These are phyloP conservation scores for Aeminium ludgeri DNA, from an alignment of 495 filamentous ascomycete species.

Conservation along the genomic window DNA sequence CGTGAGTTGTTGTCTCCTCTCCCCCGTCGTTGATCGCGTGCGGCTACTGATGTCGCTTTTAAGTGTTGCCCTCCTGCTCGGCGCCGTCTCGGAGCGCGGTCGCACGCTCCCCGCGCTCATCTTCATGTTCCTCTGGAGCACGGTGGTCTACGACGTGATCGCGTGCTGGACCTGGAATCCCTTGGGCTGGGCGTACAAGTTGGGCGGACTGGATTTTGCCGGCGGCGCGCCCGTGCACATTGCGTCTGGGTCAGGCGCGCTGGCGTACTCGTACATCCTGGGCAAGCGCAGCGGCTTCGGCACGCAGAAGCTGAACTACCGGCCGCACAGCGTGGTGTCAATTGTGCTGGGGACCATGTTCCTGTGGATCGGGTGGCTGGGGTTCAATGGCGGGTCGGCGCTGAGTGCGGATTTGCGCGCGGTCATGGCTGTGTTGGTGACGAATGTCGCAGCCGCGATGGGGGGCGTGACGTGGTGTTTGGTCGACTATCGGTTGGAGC, in stretches of 20 bases:
- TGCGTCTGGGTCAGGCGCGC: constrained; percentile 60
- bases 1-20: constrained; percentile 45
- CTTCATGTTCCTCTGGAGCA: constrained; percentile 95
- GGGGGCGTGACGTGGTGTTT: constrained; percentile 93
- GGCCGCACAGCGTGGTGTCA: constrained; percentile 94
- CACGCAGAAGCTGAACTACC: constrained; percentile 84
- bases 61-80: constrained; percentile 77
- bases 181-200: constrained; percentile 60
- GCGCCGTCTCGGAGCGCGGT: constrained; percentile 81
- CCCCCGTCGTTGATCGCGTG: no score
- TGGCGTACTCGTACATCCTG: constrained; percentile 72
- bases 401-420: constrained; percentile 76
- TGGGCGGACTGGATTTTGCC: constrained; percentile 89
- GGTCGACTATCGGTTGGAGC: constrained; percentile 82
- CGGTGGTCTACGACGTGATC: constrained; percentile 41
- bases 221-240: constrained; percentile 96
- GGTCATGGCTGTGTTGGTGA: constrained; percentile 58
- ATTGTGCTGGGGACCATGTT: constrained; percentile 95
- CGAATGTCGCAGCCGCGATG: constrained; percentile 60
- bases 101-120: constrained; percentile 85
- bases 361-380: constrained; percentile 98
- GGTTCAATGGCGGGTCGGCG: constrained; percentile 94
- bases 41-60: no score
- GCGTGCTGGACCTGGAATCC: constrained; percentile 94
- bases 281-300: constrained; percentile 71